Evolutionary conservation across 495 filamentous ascomycete species (phyloP).

Genomic region (Aspergillus carlsbadensis): DNA sequence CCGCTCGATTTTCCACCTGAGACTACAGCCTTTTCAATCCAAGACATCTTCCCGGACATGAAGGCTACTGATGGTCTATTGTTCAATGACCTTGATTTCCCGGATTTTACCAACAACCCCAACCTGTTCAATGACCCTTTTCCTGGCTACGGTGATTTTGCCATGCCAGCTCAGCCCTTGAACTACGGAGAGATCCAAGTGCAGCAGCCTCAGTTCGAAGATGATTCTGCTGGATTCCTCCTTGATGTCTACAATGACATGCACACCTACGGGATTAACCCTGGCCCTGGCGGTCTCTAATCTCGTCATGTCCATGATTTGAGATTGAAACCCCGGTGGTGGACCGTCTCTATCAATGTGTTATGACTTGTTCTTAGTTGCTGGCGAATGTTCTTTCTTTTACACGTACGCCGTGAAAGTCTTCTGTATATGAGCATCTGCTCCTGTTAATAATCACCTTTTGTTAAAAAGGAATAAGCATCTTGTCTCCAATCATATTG

Average conservation of each 20-base stretch:
- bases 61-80: constrained; percentile 14
- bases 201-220: constrained; percentile 9
- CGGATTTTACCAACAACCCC: constrained; percentile 9
- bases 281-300: constrained; percentile 12
- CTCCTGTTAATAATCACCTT: too few relatives aligned
- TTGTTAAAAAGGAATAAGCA: too few relatives aligned
- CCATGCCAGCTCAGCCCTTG: constrained; percentile 8
- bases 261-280: constrained; percentile 11
- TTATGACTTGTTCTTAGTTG: constrained; percentile 11
- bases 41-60: constrained; percentile 14
- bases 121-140: constrained; percentile 14
- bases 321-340: constrained; percentile 5
- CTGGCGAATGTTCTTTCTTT: constrained; percentile 2
- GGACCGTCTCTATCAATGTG: constrained; percentile 13
- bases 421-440: too few relatives aligned
- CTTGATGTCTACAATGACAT: constrained; percentile 17
- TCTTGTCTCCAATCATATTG: too few relatives aligned
- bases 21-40: constrained; percentile 7
- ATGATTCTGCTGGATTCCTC: constrained; percentile 11
- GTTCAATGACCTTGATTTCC: constrained; percentile 11
- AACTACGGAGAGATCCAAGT: constrained; percentile 6
- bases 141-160: constrained; percentile 6
- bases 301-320: not conserved
- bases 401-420: not conserved
- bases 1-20: constrained; percentile 10